Base-by-base conservation (phyloP, 2,329 filamentous ascomycete species). In the Thielaviopsis punctulata region DNA sequence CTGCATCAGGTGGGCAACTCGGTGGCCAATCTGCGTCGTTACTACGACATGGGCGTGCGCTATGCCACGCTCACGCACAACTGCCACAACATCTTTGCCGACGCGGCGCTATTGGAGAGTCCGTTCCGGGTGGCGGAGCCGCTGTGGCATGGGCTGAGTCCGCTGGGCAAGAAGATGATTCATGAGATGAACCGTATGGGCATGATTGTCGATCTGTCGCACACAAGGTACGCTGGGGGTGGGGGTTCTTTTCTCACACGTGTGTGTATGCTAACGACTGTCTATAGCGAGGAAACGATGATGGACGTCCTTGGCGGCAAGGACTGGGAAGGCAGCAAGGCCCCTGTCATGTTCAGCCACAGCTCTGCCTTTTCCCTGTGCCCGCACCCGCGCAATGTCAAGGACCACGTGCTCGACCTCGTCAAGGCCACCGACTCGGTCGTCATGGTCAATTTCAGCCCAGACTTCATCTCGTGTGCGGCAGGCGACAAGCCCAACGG, bases 1-100 rank as follows among this genome's bases (percentile, higher is more conserved):
- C 75, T 95, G 7, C 90, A 96, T 62, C 90, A 95, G 61, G 93
- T 96, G 59, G 89, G 87, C 54, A 95, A 95, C 67, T 85, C 80
- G 1, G 71, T 81, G 22, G 74, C 83, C 41, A 88, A 80, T 52
- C 70, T 96, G 9, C 80, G 90, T 6, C 72, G 78, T 22, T 95
- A 82, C 65, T 72, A 92, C 64, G 70, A 75, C 2, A 72, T 94
- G 2, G 90, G 90, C 1, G 88, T 89, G 4, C 80, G 87, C 48
- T 95, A 95, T 61, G 81, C 82, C 18, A 95, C 89, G 0, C 69
- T 96, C 15, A 95, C 86, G 1, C 90, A 94, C 70, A 94, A 94
- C 65, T 95, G 89, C 67, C 86, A 93, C 65, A 96, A 95, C 66
- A 76, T 72, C 48, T 95, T 84, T 64, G 87, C 88, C 48, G 90